These are phyloP conservation scores for Corylus avellana DNA, from an alignment of 306 rosid species.

Conservation along the genomic window DNA sequence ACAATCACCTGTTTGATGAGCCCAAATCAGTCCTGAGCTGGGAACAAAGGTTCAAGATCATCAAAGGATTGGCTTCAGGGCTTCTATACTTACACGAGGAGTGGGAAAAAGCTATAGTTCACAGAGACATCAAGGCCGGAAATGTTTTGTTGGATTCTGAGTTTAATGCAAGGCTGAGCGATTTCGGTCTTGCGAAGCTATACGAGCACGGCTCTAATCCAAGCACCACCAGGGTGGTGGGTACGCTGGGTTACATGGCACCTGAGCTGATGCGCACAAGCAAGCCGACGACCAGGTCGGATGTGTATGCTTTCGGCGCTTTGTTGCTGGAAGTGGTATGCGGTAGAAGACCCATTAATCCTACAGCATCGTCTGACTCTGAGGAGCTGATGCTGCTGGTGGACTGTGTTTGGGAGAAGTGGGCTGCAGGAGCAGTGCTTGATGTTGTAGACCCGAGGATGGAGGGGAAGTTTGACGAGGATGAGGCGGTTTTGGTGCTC, in stretches of 20 bases:
- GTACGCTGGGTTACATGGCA: constrained; percentile 62
- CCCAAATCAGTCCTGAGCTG: constrained; percentile 36
- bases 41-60: constrained; percentile 55
- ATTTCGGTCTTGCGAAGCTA: constrained; percentile 62
- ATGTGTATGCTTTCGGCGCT: constrained; percentile 62
- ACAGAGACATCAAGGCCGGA: constrained; percentile 64
- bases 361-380: constrained; percentile 54
- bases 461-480: constrained; percentile 42
- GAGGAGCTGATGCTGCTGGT: constrained; percentile 51
- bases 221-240: constrained; percentile 55
- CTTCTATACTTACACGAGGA: constrained; percentile 57
- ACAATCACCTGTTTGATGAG: constrained; percentile 47
- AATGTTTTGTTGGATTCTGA: constrained; percentile 56
- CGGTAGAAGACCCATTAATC: constrained; percentile 59
- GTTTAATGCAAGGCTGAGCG: constrained; percentile 54
- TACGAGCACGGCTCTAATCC: constrained; percentile 58
- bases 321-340: constrained; percentile 56
- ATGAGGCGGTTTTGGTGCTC: constrained; percentile 45
- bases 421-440: constrained; percentile 39
- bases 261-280: constrained; percentile 60
- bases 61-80: constrained; percentile 59
- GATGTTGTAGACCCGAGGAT: constrained; percentile 42
- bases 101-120: constrained; percentile 66
- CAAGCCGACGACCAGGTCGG: constrained; percentile 51
- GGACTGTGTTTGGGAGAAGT: constrained; percentile 63